Percentiles rank a stretch among this genome's conserved stretches.
Conservation (phyloP, 495 filamentous ascomycete species). For the Penicillium steckii region DNA sequence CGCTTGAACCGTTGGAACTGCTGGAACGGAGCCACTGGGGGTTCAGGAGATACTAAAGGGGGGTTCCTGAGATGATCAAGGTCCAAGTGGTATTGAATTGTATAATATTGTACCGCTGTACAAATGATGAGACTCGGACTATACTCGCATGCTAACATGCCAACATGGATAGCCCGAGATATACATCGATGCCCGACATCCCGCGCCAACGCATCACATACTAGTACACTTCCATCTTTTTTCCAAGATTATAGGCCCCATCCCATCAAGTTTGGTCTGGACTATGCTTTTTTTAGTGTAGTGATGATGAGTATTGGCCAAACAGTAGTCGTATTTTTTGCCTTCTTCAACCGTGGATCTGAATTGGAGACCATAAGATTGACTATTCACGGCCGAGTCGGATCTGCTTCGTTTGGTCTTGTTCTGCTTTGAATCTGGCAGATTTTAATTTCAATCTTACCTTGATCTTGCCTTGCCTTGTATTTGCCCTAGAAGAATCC, state of each 20-base stretch:
- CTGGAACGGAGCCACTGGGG: constrained; percentile 8
- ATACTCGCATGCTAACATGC: too few relatives aligned
- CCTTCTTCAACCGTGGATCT: constrained; percentile 22
- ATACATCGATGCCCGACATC: constrained; percentile 17
- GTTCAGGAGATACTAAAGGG: neutral
- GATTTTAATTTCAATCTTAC: neutral
- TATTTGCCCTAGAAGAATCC: neutral
- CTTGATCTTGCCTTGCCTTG: neutral
- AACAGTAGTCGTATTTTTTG: neutral
- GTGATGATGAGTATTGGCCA: neutral
- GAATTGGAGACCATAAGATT: constrained; percentile 2
- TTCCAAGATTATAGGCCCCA: too few relatives aligned
- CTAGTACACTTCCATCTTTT: neutral
- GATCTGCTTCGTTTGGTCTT: constrained; percentile 2
- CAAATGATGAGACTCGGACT: too few relatives aligned
- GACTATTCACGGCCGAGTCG: neutral
- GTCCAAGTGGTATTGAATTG: too few relatives aligned
- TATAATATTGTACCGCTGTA: neutral
- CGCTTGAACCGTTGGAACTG: constrained; percentile 18
- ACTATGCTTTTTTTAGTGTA: neutral
- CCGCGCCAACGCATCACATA: constrained; percentile 20
- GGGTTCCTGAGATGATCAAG: too few relatives aligned
- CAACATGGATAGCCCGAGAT: neutral
- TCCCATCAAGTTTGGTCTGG: too few relatives aligned
- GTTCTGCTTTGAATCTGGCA: neutral